These are phyloP conservation scores for Lyophyllum atratum DNA, from an alignment of 768 basidiomycete species.

Conservation along the genomic window DNA sequence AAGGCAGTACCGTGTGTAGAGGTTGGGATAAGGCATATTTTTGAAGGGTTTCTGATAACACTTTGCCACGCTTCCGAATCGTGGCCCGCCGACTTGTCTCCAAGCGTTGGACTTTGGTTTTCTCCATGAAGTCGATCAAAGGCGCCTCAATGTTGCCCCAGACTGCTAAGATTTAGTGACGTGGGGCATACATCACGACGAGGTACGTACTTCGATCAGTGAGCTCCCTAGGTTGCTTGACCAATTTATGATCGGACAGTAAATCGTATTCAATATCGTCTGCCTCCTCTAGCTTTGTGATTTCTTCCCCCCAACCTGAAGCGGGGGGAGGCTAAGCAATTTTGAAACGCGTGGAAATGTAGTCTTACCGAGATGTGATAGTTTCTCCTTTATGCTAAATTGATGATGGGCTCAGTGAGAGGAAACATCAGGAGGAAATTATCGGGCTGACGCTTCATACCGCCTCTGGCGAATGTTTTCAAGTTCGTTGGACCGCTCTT, in stretches of 20 bases:
- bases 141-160: constrained; percentile 19
- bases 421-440: neutral
- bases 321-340: neutral
- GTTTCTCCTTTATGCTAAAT: constrained; percentile 10
- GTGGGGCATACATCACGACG: neutral
- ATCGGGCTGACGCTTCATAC: constrained; percentile 12
- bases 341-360: neutral
- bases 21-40: constrained; percentile 12
- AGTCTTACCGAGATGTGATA: constrained; percentile 7
- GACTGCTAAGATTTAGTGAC: constrained; percentile 1
- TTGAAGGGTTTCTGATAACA: constrained; percentile 12
- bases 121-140: constrained; percentile 16
- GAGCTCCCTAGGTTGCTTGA: constrained; percentile 9
- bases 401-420: neutral
- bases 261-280: neutral
- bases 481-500: constrained; percentile 12
- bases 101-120: constrained; percentile 12
- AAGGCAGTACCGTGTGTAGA: constrained; percentile 14
- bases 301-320: constrained; percentile 19
- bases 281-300: constrained; percentile 7
- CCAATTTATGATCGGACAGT: constrained; percentile 13
- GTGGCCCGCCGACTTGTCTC: neutral
- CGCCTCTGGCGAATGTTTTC: constrained; percentile 15
- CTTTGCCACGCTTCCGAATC: constrained; percentile 6
- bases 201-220: constrained; percentile 12